phyloP scores from a whole-genome alignment of 2,329 filamentous ascomycete species.

The Phaeosphaeria sp. region DNA sequence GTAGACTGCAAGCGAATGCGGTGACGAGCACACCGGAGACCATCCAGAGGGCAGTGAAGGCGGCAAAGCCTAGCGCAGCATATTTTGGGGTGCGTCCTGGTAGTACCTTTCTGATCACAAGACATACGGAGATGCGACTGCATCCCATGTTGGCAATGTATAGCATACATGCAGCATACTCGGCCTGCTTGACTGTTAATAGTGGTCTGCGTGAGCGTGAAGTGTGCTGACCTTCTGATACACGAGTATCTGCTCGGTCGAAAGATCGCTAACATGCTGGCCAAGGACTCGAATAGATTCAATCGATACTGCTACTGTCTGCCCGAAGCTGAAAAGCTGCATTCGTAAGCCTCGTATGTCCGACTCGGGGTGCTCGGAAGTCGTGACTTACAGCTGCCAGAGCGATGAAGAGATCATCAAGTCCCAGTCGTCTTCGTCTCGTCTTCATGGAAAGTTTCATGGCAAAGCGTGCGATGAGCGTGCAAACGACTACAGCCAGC shows the following conservation, averaged over 20 bases:
- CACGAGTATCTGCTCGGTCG: conserved; percentile 8
- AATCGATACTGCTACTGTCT: conserved; percentile 33
- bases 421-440: conserved; percentile 18
- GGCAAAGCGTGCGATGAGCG: conserved; percentile 29
- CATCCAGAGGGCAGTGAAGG: conserved; percentile 32
- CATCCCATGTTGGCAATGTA: conserved; percentile 41
- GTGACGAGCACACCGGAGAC: conserved; percentile 31
- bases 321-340: conserved; percentile 37
- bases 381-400: conserved; percentile 28
- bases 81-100: conserved; percentile 22
- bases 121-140: conserved; percentile 31
- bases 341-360: conserved; percentile 1
- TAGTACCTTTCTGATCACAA: conserved; percentile 32
- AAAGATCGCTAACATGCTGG: conserved; percentile 17
- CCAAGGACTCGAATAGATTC: conserved; percentile 29
- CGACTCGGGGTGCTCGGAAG: not conserved
- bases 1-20: conserved; percentile 31
- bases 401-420: conserved; percentile 34
- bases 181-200: conserved; percentile 23
- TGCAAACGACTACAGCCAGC: conserved; percentile 27
- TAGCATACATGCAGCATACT: conserved; percentile 32
- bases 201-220: not conserved
- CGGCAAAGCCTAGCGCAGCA: conserved; percentile 22
- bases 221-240: conserved; percentile 30
- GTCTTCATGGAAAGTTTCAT: conserved; percentile 33